Base-by-base conservation (phyloP, 441 rosid species). In the Pelargonium fulgidum region DNA sequence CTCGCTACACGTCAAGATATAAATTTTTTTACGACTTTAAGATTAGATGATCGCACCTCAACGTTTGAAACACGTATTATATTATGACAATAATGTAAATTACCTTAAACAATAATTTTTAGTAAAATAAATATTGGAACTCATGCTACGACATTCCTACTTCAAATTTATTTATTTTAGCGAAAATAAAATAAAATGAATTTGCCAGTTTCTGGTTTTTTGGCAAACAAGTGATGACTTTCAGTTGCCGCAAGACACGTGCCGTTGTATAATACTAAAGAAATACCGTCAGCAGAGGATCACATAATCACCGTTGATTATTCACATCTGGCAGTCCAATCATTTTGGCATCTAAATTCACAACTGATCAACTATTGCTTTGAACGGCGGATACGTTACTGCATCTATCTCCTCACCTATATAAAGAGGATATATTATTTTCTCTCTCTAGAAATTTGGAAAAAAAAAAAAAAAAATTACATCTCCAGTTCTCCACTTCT, bases 341-440 rank as follows among this genome's bases (percentile, higher is more conserved):
- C 22, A 22, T 17, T 4, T 54, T 17, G 22, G 61, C 9, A 52
- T 54, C 24, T 7, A 17, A 48, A 2, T 47, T 54, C 61, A 5
- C 62, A 17, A 39, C 42, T 7, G 42, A 39, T 39, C 42, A 22
- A 56, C 22, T 56, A 9, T 10, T 16, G 62, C 24, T 56, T 56
- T 56, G 62, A 56, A 56, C 11, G 17, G 62, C 62, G 20, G 62
- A 56, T 56, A 8, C 62, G 62, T 39, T 56, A 56, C 24, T 17
- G 11, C 11, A 48, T 56, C 24, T 7, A 20, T 56, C 26, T 17
- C 3, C 12, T 17, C 62, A 17, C 12, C 6, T 14, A 48, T 13
- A 48, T 48, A 58, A 56, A 39, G 9, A 39, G 42, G 7, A 7
- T 39, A 39, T 6, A 39, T 39, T 39, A 6, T 39, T 39, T 39